Conservation (phyloP, 768 basidiomycete genomes). For the Harrya chromipes region DNA sequence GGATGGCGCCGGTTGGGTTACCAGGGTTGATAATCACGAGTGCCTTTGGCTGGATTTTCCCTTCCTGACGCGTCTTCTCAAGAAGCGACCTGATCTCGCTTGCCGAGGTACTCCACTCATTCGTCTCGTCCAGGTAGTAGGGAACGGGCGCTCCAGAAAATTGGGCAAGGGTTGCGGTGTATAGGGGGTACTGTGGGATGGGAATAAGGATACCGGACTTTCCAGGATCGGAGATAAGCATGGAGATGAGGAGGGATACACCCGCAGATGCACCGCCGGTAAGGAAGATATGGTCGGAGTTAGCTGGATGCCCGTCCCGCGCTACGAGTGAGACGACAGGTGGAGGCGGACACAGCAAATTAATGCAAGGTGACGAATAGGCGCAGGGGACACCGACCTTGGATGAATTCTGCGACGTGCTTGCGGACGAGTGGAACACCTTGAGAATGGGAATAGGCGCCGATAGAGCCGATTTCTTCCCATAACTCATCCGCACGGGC, state of each 20-base stretch:
- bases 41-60: slow-evolving; percentile 62
- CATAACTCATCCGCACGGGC: slow-evolving; percentile 79
- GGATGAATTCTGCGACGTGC: slow-evolving; percentile 86
- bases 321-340: slow-evolving; percentile 41
- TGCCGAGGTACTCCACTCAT: slow-evolving; percentile 80
- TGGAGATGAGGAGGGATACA: slow-evolving; percentile 81
- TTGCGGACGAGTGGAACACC: slow-evolving; percentile 87
- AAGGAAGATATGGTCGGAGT: slow-evolving; percentile 87
- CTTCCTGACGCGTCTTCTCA: slow-evolving; percentile 57
- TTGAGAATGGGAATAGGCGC: slow-evolving; percentile 95
- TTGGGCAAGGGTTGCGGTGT: slow-evolving; percentile 92
- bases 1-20: slow-evolving; percentile 90
- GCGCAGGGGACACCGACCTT: slow-evolving; percentile 47
- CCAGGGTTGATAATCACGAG: slow-evolving; percentile 99
- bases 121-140: slow-evolving; percentile 83
- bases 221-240: slow-evolving; percentile 63
- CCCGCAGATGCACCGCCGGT: slow-evolving; percentile 94
- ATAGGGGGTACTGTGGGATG: slow-evolving; percentile 97
- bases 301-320: slow-evolving; percentile 84
- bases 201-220: slow-evolving; percentile 85
- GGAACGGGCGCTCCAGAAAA: slow-evolving; percentile 76
- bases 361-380: neutral
- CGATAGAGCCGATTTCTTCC: slow-evolving; percentile 84
- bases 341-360: neutral
- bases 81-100: slow-evolving; percentile 65